Base-by-base conservation (phyloP, 2,329 filamentous ascomycete species). In the Cercospora beticola region DNA sequence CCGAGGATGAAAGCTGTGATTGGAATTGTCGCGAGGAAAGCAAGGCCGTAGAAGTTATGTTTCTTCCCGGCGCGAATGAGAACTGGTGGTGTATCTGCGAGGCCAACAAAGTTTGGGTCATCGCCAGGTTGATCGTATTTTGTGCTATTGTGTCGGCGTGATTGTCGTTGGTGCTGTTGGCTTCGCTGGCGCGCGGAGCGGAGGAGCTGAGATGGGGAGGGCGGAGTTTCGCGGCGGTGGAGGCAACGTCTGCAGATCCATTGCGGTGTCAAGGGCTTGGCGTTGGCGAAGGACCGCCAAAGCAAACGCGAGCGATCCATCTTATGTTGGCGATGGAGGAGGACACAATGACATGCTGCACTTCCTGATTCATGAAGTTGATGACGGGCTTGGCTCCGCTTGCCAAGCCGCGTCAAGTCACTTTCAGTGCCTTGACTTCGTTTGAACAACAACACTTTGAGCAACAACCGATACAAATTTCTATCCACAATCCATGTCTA, bases 1-100 rank as follows among this genome's bases (percentile, higher is more conserved):
- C 95, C 95, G 16, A 99, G 89, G 65, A 85, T 84, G 80, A 99
- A 97, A 10, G 95, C 93, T 0, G 94, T 97, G 69, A 97, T 81
- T 60, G 95, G 95, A 76, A 99, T 98, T 63, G 92, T 92, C 85
- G 74, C 56, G 62, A 79, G 71, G 67, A 78, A 57, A 33, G 69
- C 40, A 6, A 78, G 73, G 52, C 77, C 76, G 46, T 68, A 57
- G 30, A 65, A 71, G 0, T 92, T 92, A 83, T 97, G 93, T 68
- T 86, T 87, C 74, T 88, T 86, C 61, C 91, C 89, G 0, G 88
- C 83, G 57, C 93, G 91, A 43, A 98, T 90, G 36, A 97, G 87
- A 73, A 88, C 86, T 0, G 94, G 88, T 1, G 94, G 93, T 69
- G 92, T 90, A 82, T 99, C 94, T 72, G 97, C 87, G 72, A 97